These are phyloP conservation scores for Pythium rhizo-oryzae DNA, from an alignment of 352 stramenopile species.

Conservation along the genomic window DNA sequence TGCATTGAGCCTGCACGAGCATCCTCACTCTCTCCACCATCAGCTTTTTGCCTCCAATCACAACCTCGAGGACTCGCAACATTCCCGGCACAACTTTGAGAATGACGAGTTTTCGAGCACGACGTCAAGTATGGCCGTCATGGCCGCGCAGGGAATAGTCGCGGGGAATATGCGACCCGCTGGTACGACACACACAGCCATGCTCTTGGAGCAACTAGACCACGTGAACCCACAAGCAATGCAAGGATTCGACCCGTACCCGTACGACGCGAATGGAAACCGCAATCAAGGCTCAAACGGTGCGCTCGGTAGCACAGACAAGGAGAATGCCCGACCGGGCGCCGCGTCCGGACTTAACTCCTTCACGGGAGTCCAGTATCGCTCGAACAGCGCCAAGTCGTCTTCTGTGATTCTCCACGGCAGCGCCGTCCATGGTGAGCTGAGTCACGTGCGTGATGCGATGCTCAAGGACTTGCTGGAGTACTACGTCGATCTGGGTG, in stretches of 20 bases:
- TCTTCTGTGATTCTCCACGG: slow-evolving; percentile 75
- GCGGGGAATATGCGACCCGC: background rate
- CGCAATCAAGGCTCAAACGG: slow-evolving; percentile 21
- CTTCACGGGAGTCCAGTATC: slow-evolving; percentile 19
- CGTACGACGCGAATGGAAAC: slow-evolving; percentile 61
- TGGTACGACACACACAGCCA: slow-evolving; percentile 63
- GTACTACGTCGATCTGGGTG: slow-evolving; percentile 85
- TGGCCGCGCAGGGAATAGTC: slow-evolving; percentile 5
- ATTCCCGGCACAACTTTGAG: slow-evolving; percentile 29
- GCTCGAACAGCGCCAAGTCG: slow-evolving; percentile 28
- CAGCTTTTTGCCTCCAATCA: background rate
- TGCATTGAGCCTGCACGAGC: slow-evolving; percentile 17
- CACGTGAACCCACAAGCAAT: slow-evolving; percentile 88
- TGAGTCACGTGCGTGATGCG: slow-evolving; percentile 68
- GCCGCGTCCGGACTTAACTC: slow-evolving; percentile 6
- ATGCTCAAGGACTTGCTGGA: slow-evolving; percentile 88
- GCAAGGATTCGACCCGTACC: slow-evolving; percentile 86
- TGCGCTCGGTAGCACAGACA: slow-evolving; percentile 20
- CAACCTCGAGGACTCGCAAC: slow-evolving; percentile 27
- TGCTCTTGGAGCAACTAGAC: slow-evolving; percentile 84
- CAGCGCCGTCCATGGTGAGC: slow-evolving; percentile 74
- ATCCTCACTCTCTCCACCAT: slow-evolving; percentile 8
- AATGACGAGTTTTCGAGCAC: slow-evolving; percentile 36
- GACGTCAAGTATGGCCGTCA: slow-evolving; percentile 34
- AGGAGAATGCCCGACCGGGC: slow-evolving; percentile 24